Evolutionary conservation across 345 rosid genomes (phyloP), one percentile per base, ranked within the genome.

Genomic region (Turnera subulata): DNA sequence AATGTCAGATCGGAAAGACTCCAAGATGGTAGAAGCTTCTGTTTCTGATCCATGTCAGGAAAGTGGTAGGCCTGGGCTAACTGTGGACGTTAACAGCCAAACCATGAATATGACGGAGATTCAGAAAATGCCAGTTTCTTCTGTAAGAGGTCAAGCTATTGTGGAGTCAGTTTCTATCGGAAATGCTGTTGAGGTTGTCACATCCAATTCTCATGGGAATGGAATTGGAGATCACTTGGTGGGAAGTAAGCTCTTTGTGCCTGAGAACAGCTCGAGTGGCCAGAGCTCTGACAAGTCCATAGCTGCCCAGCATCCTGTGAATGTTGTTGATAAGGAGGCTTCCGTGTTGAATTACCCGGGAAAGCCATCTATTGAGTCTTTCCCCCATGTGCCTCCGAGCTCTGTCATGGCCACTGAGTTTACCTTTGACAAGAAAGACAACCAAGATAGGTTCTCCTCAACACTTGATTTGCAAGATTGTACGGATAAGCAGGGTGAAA

Each of bases 301-400:
- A n/a, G n/a, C n/a, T n/a, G n/a, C n/a, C 37, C 58, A 38, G 20
- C 63, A 56, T n/a, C 73, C 68, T 63, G 70, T 68, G 56, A 69
- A 67, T 61, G 60, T 65, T 44, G 67, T 49, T 54, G 78, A 66
- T 65, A 76, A 70, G 59, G 78, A 51, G 54, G 68, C 82, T 19
- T 51, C 60, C 29, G 73, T 61, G 54, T 49, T 77, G 59, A 71
- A 57, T 48, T 55, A 71, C 15, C 61, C 60, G 13, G 69, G 47
- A 25, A 72, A 73, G 50, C 55, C 73, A 57, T 56, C 54, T 22
- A 55, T 58, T 11, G 40, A 55, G 11, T 52, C 64, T 52, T 63
- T 68, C 52, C 68, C 43, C 5, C 71, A 43, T 55, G 77, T 55
- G 68, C 71, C 46, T 56, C 52, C 53, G 16, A 56, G 56, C 55